phyloP scores from a whole-genome alignment of 768 basidiomycete genomes.

The Mycena sanguinolenta region DNA sequence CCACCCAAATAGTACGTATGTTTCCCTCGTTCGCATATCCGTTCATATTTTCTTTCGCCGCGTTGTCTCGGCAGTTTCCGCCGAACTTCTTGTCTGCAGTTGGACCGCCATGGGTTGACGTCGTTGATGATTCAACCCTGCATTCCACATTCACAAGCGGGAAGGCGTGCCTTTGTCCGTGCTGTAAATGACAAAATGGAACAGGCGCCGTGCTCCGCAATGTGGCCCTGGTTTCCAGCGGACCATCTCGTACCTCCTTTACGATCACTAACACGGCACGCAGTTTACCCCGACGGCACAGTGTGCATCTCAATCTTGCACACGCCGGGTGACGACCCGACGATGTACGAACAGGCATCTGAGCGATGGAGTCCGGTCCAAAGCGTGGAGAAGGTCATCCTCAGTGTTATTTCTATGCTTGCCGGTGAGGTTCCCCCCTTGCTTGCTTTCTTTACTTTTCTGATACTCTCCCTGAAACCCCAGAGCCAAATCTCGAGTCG shows the following conservation, averaged over 20 bases:
- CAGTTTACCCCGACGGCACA: constrained; percentile 96
- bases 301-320: constrained; percentile 99
- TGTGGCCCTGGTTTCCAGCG: no score
- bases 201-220: no score
- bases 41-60: not conserved
- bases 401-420: constrained; percentile 97
- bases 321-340: constrained; percentile 91
- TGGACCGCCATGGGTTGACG: no score
- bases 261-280: not conserved
- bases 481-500: constrained; percentile 97
- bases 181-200: no score
- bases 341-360: constrained; percentile 94
- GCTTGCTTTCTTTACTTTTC: constrained; percentile 7
- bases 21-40: not conserved
- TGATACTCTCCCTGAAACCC: not conserved
- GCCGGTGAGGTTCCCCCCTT: constrained; percentile 70
- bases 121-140: no score
- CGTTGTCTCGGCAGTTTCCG: not conserved
- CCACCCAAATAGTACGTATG: constrained; percentile 86
- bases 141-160: no score
- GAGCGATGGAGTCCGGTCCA: constrained; percentile 99
- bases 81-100: not conserved
- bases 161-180: no score
- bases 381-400: constrained; percentile 95
- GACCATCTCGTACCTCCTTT: no score